These are phyloP conservation scores for Mortierella sp. DNA, from an alignment of 371 early-diverging fungal genomes.

Conservation along the genomic window DNA sequence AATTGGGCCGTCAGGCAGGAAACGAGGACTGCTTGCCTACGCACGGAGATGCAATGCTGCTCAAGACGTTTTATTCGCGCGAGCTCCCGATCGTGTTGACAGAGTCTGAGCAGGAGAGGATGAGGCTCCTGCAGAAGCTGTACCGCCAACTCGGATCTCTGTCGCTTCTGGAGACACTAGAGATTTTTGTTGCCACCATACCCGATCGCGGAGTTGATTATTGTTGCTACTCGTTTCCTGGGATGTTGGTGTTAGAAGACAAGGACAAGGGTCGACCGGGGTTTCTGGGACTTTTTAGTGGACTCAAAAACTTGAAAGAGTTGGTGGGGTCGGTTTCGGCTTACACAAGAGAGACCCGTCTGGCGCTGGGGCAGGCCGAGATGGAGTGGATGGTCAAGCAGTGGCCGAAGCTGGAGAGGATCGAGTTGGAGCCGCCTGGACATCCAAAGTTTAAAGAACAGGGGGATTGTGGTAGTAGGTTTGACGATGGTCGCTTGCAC, in stretches of 20 bases:
- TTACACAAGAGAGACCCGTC: not conserved
- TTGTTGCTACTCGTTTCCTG: not conserved
- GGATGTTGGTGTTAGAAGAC: not conserved
- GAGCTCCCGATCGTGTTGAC: no score
- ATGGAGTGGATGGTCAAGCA: not conserved
- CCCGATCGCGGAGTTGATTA: not conserved
- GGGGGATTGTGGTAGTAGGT: not conserved
- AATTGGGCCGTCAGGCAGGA: no score
- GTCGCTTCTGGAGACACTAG: not conserved
- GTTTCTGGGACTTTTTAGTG: not conserved
- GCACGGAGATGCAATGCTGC: no score
- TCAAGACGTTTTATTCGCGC: no score
- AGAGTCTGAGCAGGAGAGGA: no score
- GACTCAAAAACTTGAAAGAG: not conserved
- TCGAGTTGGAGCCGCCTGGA: not conserved
- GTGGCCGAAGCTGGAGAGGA: not conserved
- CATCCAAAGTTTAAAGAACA: not conserved
- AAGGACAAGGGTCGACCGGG: not conserved
- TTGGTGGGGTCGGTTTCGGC: not conserved
- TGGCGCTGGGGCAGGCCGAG: not conserved
- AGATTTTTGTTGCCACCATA: not conserved
- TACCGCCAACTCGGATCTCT: no score
- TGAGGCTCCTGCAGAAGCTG: no score
- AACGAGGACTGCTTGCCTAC: no score
- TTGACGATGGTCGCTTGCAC: not conserved